phyloP scores from a whole-genome alignment of 73 alveolate species.

The Paraurostyla sp. region DNA sequence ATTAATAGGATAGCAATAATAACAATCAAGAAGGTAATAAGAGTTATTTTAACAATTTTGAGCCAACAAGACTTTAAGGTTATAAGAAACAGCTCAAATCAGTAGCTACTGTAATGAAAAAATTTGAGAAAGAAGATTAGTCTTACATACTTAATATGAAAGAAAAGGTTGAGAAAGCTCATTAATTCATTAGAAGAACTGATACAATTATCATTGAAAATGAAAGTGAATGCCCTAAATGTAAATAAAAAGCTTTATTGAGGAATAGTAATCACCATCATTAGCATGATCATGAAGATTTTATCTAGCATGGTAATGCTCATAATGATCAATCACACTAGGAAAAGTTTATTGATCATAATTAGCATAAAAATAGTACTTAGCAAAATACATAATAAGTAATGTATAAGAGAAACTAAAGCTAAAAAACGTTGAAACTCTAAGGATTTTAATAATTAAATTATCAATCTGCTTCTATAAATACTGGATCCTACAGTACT shows the following conservation, averaged over 20 bases:
- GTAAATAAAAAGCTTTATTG: neutral
- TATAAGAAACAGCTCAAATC: constrained; percentile 11
- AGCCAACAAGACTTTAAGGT: neutral
- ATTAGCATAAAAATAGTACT: too few relatives aligned
- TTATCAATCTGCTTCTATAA: too few relatives aligned
- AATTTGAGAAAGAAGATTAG: constrained; percentile 23
- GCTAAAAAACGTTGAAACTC: neutral
- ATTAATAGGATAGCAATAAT: neutral
- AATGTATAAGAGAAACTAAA: constrained; percentile 30
- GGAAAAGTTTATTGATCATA: too few relatives aligned
- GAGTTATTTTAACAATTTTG: neutral
- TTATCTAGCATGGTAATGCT: neutral
- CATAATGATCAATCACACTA: too few relatives aligned
- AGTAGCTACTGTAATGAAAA: constrained; percentile 16
- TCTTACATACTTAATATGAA: neutral
- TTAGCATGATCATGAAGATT: neutral
- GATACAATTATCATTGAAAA: neutral
- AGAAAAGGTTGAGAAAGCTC: constrained; percentile 26
- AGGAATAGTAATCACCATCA: neutral
- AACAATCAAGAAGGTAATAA: neutral
- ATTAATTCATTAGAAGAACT: constrained; percentile 25
- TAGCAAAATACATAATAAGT: too few relatives aligned
- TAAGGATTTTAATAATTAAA: too few relatives aligned
- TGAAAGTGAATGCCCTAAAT: constrained; percentile 10
- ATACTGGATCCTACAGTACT: too few relatives aligned